Evolutionary conservation across 306 rosid genomes (phyloP), one percentile per base, ranked within the genome.

Genomic region (Pterocarpus macrocarpus): DNA sequence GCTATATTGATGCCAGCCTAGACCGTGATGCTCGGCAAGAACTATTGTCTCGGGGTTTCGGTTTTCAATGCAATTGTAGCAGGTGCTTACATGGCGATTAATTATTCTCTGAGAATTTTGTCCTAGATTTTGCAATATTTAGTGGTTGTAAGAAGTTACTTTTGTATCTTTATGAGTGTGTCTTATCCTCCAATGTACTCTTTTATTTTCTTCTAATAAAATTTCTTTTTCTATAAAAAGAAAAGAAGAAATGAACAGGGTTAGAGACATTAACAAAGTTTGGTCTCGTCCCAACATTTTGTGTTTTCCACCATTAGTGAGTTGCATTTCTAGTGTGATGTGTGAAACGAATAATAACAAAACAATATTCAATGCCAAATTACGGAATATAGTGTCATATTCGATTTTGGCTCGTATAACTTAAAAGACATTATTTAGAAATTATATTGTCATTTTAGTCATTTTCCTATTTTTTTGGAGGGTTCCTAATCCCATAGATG

Each of bases 1-100:
- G 99, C 90, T 95, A 95, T 53, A 95, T 95, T 5, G 97, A 95
- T 78, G 91, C 95, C 67, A 95, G 97, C 81, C 82, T 91, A 89
- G 84, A 85, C 59, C 83, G 53, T 4, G 87, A 83, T 82, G 97
- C 97, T 59, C 86, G 99, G 52, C 97, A 63, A 85, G 83, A 82
- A 52, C 47, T 89, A 44, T 81, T 93, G 77, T 84, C 87, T 28
- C 87, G 61, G 76, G 97, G 95, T 2, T 95, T 91, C 71, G 99
- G 97, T 80, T 95, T 95, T 78, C 89, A 73, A 33, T 95, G 97
- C 87, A 89, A 85, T 71, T 91, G 99, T 76, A 68, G 35, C 66
- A 88, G 94, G 74, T 95, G 99, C 69, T 59, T 84, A 57, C 88
- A 89, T 2, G 92, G 93, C 12, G 94, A 91, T 83, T 92, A 81